These are phyloP conservation scores for Citrus maxima DNA, from an alignment of 345 rosid species.

Conservation along the genomic window DNA sequence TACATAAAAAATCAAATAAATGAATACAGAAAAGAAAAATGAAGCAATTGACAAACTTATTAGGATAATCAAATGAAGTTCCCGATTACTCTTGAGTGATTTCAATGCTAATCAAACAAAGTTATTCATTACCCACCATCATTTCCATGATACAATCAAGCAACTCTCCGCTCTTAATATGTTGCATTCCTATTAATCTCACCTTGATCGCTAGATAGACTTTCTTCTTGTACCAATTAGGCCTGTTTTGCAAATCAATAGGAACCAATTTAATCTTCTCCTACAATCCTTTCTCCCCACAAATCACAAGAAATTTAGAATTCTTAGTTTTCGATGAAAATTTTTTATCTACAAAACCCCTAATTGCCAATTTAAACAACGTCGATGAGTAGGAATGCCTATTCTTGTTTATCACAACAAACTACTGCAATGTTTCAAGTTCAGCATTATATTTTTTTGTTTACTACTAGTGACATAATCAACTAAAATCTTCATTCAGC, in stretches of 20 bases:
- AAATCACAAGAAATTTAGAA: conserved; percentile 5
- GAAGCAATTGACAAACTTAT: background rate
- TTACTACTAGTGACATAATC: background rate
- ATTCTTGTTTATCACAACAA: background rate
- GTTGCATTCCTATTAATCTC: background rate
- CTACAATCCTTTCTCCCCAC: conserved; percentile 61
- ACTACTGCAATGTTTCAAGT: background rate
- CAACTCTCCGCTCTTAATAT: background rate
- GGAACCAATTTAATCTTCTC: conserved; percentile 75
- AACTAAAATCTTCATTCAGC: background rate
- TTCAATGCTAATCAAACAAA: background rate
- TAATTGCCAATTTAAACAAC: background rate
- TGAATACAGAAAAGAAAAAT: background rate
- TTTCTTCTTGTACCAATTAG: conserved; percentile 80
- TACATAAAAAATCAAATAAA: conserved; percentile 10
- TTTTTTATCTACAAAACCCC: background rate
- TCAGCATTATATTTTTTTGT: background rate
- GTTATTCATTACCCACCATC: background rate
- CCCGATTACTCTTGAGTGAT: background rate
- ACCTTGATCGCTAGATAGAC: conserved; percentile 77
- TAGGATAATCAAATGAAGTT: background rate
- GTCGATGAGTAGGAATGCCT: no score
- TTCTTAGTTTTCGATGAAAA: background rate
- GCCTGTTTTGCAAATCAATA: conserved; percentile 63
- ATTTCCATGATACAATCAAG: background rate